These are phyloP conservation scores for Boletus rubroflammeus DNA, from an alignment of 768 basidiomycete genomes.

Conservation along the genomic window DNA sequence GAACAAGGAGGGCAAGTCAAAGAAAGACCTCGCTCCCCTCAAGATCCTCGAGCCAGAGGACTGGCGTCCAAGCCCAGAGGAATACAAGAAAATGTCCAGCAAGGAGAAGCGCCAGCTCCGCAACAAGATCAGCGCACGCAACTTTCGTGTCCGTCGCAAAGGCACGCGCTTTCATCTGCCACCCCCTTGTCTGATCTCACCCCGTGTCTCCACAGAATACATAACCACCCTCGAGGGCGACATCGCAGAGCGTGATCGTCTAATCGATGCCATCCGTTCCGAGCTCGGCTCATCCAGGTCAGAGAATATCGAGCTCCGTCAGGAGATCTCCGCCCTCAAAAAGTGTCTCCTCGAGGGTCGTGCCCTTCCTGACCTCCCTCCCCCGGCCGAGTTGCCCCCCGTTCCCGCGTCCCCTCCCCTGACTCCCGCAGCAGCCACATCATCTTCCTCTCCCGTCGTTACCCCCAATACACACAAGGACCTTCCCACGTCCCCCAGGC, in stretches of 20 bases:
- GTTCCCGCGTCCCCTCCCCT: slow-evolving; percentile 42
- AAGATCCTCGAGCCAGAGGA: slow-evolving; percentile 50
- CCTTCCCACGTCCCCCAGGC: slow-evolving; percentile 58
- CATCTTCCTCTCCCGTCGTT: slow-evolving; percentile 35
- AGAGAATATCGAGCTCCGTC: slow-evolving; percentile 80
- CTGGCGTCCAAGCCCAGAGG: slow-evolving; percentile 86
- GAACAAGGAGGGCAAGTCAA: slow-evolving; percentile 18
- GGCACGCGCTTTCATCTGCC: slow-evolving; percentile 42
- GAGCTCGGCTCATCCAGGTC: slow-evolving; percentile 76
- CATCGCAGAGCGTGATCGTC: slow-evolving; percentile 86
- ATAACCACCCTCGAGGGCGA: slow-evolving; percentile 92
- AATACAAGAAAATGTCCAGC: slow-evolving; percentile 90
- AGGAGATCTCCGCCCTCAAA: slow-evolving; percentile 74
- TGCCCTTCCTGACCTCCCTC: slow-evolving; percentile 42
- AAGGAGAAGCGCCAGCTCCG: slow-evolving; percentile 95
- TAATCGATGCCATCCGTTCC: slow-evolving; percentile 82
- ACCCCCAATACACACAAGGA: slow-evolving; percentile 79
- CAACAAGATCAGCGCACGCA: slow-evolving; percentile 95
- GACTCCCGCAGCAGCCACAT: slow-evolving; percentile 14
- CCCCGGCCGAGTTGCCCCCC: slow-evolving; percentile 41
- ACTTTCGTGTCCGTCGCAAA: slow-evolving; percentile 93
- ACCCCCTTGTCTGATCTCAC: not conserved
- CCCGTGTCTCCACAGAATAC: slow-evolving; percentile 57
- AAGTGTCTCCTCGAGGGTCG: slow-evolving; percentile 69
- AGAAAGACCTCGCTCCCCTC: slow-evolving; percentile 29